These are phyloP conservation scores for Pseudocohnilembus persalinus DNA, from an alignment of 169 alveolate genomes.

Conservation along the genomic window DNA sequence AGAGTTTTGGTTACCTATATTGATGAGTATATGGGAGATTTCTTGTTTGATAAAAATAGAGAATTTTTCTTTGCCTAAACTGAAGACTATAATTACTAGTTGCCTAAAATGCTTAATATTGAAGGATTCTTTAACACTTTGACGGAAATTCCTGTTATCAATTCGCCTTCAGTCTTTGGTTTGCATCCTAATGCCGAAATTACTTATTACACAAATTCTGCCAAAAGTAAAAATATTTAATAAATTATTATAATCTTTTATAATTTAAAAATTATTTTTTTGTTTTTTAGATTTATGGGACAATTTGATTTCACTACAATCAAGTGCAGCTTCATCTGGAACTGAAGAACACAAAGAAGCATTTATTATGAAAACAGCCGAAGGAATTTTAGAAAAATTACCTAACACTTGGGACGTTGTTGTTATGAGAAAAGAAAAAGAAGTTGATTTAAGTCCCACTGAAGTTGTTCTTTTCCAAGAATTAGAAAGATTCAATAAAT, in stretches of 20 bases:
- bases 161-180: slow-evolving; percentile 91
- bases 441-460: slow-evolving; percentile 87
- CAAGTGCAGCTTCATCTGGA: slow-evolving; percentile 70
- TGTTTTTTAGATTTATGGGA: too few species aligned
- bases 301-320: slow-evolving; percentile 83
- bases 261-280: too few species aligned
- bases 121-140: slow-evolving; percentile 77
- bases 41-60: slow-evolving; percentile 89
- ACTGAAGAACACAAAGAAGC: slow-evolving; percentile 79
- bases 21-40: slow-evolving; percentile 89
- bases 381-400: slow-evolving; percentile 64
- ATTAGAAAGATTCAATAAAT: slow-evolving; percentile 86
- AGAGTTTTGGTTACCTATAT: slow-evolving; percentile 77
- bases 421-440: slow-evolving; percentile 66
- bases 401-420: slow-evolving; percentile 82
- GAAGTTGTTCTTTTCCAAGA: slow-evolving; percentile 93
- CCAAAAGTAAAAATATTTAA: too few species aligned
- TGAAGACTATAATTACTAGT: slow-evolving; percentile 73
- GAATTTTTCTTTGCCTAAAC: slow-evolving; percentile 87
- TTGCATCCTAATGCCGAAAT: slow-evolving; percentile 95
- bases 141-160: slow-evolving; percentile 78
- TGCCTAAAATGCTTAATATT: slow-evolving; percentile 77
- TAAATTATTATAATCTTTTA: too few species aligned
- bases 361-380: slow-evolving; percentile 70
- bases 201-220: slow-evolving; percentile 89